Base-by-base conservation (phyloP, 768 basidiomycete genomes). In the Russula ochroleuca region DNA sequence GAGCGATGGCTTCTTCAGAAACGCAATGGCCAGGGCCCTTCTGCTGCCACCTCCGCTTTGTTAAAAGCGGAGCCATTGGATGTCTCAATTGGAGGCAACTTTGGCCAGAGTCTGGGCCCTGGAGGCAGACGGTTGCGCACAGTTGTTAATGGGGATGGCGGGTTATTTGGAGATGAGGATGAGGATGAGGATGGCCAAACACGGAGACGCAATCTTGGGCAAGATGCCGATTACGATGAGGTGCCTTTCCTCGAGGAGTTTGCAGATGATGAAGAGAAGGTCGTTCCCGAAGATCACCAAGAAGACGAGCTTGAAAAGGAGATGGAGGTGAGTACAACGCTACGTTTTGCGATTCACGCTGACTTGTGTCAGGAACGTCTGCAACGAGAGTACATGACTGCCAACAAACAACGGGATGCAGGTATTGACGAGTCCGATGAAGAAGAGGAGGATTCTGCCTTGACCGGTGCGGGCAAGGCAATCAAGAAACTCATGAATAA, bases 401-500 rank as follows among this genome's bases (percentile, higher is more conserved):
- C 91, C 21, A 92, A 92, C 73, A 88, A 90, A 73, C 80, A 77
- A 55, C 80, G 85, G 14, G 87, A 90, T 50, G 82, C 83, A 13
- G 81, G 83, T 47, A 78, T 90, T 41, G 89, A 88, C 68, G 87
- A 86, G 67, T 85, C 86, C 1, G 89, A 91, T 6, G 90, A 92
- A 33, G 82, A 82, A 48, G 87, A 88, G 33, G 88, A 86, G 38
- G 74, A 78, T 23, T 38, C 80, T 19, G 78, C 83, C 66, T 68
- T 84, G 43, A 85, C 83, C 49, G 86, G 85, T 65, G 87, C 91
- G 40, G 87, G 84, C 17, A 89, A 88, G 74, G 83, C 83, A 3
- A 85, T 94, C 78, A 88, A 92, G 76, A 95, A 94, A 75, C 80
- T 94, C 21, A 84, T 98, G 70, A 86, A 83, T 65, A 90, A 85